Percentiles rank a stretch among this genome's conserved stretches.
Evolutionary conservation across 345 rosid genomes (phyloP).

Genomic region (Rhizophora apiculata): DNA sequence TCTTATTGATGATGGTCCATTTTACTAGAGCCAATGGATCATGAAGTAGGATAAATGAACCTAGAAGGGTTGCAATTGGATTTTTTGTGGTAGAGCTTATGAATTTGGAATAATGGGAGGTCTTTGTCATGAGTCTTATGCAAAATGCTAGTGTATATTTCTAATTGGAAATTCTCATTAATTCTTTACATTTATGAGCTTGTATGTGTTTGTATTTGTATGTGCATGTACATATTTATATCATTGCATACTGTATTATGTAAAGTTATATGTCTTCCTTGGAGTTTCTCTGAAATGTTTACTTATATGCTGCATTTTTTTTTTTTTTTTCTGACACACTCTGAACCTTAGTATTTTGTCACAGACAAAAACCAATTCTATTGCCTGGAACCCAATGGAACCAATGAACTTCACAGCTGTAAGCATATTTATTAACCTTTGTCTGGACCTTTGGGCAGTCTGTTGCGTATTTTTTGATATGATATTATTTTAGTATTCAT

Average conservation of each 20-base stretch:
- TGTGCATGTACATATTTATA: neutral
- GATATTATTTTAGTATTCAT: constrained; percentile 1
- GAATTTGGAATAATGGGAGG: neutral
- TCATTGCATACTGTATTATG: no score
- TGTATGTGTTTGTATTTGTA: neutral
- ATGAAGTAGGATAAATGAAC: neutral
- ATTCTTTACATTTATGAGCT: neutral
- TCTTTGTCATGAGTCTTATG: neutral
- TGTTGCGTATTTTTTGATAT: neutral
- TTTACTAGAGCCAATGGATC: neutral
- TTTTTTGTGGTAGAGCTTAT: neutral
- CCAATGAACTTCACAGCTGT: constrained; percentile 97
- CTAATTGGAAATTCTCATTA: no score
- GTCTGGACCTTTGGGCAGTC: neutral
- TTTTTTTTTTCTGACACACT: neutral
- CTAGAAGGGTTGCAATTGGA: neutral
- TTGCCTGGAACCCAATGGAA: constrained; percentile 98
- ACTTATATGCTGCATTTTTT: no score
- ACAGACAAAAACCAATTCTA: constrained; percentile 87
- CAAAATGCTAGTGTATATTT: no score
- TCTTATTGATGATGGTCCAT: no score
- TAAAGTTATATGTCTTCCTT: no score
- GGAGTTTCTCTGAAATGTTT: no score
- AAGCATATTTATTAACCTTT: constrained; percentile 35
- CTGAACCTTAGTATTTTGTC: constrained; percentile 17